Evolutionary conservation across 352 stramenopile species (phyloP), one percentile per base, ranked within the genome.

Genomic region (Phytophthora lateralis): DNA sequence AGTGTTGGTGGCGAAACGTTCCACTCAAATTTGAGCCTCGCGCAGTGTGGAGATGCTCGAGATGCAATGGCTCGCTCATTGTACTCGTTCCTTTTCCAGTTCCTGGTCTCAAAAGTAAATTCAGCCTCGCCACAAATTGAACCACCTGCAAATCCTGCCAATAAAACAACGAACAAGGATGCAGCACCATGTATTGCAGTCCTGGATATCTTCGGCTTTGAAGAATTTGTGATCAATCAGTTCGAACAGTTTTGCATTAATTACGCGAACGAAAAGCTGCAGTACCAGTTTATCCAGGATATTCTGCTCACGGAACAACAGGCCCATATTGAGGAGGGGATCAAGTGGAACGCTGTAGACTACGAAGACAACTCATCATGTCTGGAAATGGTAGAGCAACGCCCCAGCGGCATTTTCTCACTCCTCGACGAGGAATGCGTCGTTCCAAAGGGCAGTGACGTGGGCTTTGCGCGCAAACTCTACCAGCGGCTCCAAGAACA

Each of bases 171-270:
- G 58, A 61, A 48, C 32, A 71, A 48, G 15, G 56, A 68, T 20
- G 52, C 66, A 14, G 51, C 53, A 15, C 71, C 70, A 0, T 93
- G 76, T 18, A 96, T 97, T 41, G 88, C 88, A 3, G 76, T 97
- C 11, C 61, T 97, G 21, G 90, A 97, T 69, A 96, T 97, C 32
- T 97, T 97, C 39, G 90, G 90, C 4, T 97, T 97, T 58, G 90
- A 97, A 67, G 82, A 88, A 53, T 96, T 97, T 56, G 71, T 89
- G 3, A 53, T 81, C 18, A 96, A 96, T 66, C 74, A 81, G 47
- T 87, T 93, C 38, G 82, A 92, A 39, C 85, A 93, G 26, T 30
- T 30, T 30, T 30, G 26, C 6, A 30, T 30, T 8, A 30, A 30
- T 8, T 30, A 87, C 49, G 75, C 78, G 15, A 93, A 93, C 55